Evolutionary conservation across 306 rosid species (phyloP).

Genomic region (Cicer pinnatifidum): DNA sequence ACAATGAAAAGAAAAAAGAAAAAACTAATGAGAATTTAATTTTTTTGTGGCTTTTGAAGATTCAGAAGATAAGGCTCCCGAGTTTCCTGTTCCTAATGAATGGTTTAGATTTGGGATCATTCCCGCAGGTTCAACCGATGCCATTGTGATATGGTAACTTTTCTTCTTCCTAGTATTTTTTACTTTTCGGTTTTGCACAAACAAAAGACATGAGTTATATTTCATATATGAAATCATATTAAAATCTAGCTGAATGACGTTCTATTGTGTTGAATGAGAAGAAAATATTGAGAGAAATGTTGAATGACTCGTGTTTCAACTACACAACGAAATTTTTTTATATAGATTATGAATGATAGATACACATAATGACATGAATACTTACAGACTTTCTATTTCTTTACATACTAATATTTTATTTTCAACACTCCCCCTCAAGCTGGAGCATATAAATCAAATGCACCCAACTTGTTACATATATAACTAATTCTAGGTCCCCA

Average conservation of each 20-base stretch:
- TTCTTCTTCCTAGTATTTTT: conserved; percentile 31
- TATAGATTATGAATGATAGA: no score
- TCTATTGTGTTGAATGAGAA: background rate
- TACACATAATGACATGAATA: no score
- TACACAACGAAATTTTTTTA: no score
- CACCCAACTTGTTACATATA: no score
- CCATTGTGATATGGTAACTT: conserved; percentile 87
- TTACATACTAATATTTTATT: no score
- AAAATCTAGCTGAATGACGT: background rate
- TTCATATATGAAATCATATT: no score
- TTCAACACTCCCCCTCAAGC: no score
- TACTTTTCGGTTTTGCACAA: conserved; percentile 32
- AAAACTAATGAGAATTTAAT: conserved; percentile 32
- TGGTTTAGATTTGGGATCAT: conserved; percentile 87
- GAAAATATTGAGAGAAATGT: no score
- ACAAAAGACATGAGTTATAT: background rate
- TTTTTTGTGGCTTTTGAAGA: conserved; percentile 49
- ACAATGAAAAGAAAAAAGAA: background rate
- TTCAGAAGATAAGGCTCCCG: conserved; percentile 62
- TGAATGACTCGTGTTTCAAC: no score
- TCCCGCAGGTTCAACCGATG: conserved; percentile 97
- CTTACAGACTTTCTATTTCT: no score
- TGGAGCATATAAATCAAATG: no score
- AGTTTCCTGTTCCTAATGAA: conserved; percentile 59
- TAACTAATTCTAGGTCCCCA: no score